Percentiles rank a stretch among this genome's conserved stretches.
phyloP scores from a whole-genome alignment of 2,329 filamentous ascomycete genomes.

The Pseudophaeomoniella oleicola region DNA sequence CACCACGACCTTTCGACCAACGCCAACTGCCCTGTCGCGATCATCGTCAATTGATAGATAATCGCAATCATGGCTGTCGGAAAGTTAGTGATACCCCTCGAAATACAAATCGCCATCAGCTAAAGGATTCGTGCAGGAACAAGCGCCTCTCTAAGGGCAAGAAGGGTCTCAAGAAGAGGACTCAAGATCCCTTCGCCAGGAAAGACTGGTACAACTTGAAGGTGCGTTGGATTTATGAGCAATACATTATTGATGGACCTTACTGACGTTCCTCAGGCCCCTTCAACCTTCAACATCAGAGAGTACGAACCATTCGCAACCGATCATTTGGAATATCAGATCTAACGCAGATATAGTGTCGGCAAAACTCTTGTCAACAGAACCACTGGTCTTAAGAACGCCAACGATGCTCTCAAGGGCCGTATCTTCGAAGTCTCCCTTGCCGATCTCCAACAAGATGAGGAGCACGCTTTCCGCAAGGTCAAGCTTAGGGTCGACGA shows the following conservation, averaged over 20 bases:
- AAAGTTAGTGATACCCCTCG: slow-evolving; percentile 41
- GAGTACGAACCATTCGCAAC: slow-evolving; percentile 53
- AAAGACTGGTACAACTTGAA: slow-evolving; percentile 99
- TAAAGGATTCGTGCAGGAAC: slow-evolving; percentile 50
- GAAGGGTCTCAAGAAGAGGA: slow-evolving; percentile 99
- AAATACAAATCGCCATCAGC: slow-evolving; percentile 3
- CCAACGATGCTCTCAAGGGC: slow-evolving; percentile 97
- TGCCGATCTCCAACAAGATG: slow-evolving; percentile 98
- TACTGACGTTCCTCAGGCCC: slow-evolving; percentile 44
- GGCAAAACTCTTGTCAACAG: slow-evolving; percentile 99
- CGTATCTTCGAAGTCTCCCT: slow-evolving; percentile 98
- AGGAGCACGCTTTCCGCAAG: slow-evolving; percentile 99
- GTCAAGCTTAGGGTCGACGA: slow-evolving; percentile 97
- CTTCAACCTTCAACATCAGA: slow-evolving; percentile 87
- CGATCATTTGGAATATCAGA: slow-evolving; percentile 7
- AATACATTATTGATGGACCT: background rate
- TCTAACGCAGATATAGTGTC: slow-evolving; percentile 48
- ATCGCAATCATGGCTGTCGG: slow-evolving; percentile 69
- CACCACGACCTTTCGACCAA: background rate
- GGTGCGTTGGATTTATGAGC: slow-evolving; percentile 32
- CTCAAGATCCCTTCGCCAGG: slow-evolving; percentile 88
- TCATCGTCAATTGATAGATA: slow-evolving; percentile 9
- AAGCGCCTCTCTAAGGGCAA: slow-evolving; percentile 99
- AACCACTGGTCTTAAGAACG: slow-evolving; percentile 99
- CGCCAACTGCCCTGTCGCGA: background rate